phyloP scores from a whole-genome alignment of 2,329 filamentous ascomycete species.

The Lizonia empirigonia region DNA sequence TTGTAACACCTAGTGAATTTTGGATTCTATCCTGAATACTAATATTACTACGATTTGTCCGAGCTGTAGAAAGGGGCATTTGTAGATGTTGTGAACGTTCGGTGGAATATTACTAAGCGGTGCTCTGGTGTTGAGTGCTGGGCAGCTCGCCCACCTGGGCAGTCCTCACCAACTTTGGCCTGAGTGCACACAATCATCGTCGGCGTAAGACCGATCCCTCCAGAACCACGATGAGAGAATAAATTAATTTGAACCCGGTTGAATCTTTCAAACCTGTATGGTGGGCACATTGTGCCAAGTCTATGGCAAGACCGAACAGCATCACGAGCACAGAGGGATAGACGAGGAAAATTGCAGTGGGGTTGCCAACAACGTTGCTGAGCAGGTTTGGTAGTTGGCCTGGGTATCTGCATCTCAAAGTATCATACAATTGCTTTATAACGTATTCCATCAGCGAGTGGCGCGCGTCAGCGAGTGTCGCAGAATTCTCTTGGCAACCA shows the following conservation, averaged over 20 bases:
- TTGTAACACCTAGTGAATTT: too few species aligned
- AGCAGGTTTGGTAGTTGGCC: not conserved
- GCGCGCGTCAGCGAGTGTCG: too few species aligned
- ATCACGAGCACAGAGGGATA: not conserved
- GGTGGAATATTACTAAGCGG: constrained; percentile 6
- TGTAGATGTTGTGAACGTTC: not conserved
- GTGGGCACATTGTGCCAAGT: not conserved
- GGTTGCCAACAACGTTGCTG: not conserved
- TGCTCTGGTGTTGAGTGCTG: constrained; percentile 8
- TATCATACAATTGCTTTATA: constrained; percentile 5
- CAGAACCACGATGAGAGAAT: not conserved
- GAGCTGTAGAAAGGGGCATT: not conserved
- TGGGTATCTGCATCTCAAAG: constrained; percentile 1
- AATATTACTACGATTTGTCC: not conserved
- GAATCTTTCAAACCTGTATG: not conserved
- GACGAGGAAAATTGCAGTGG: not conserved
- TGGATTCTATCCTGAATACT: too few species aligned
- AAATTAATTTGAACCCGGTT: not conserved
- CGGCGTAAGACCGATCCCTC: not conserved
- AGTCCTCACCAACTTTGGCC: not conserved
- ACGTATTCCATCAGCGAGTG: too few species aligned
- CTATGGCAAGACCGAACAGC: not conserved
- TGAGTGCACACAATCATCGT: not conserved
- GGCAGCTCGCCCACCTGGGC: not conserved
- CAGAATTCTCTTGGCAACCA: too few species aligned